Conservation (phyloP, 108 stramenopile genomes). For the Discostella stelligeroides region DNA sequence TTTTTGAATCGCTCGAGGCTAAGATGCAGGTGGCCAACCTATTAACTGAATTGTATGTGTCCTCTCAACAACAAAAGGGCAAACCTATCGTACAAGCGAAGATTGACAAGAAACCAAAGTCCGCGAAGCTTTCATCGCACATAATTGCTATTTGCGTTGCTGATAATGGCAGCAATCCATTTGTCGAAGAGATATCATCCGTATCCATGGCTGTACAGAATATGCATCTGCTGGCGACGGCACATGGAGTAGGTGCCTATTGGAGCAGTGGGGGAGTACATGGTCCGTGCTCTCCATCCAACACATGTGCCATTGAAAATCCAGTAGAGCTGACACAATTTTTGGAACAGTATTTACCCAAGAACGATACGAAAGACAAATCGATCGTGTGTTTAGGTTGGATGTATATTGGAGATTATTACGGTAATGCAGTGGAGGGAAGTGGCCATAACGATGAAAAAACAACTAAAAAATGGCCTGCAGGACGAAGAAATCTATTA, state of each 20-base stretch:
- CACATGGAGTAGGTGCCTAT: conserved; percentile 44
- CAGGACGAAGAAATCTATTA: conserved; percentile 30
- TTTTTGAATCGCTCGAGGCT: conserved; percentile 27
- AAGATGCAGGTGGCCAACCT: conserved; percentile 25
- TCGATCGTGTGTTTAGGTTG: conserved; percentile 38
- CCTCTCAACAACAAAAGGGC: conserved; percentile 8
- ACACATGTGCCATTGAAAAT: conserved; percentile 16
- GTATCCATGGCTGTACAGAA: conserved; percentile 52
- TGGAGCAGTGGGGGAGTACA: conserved; percentile 40
- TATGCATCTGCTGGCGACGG: conserved; percentile 45
- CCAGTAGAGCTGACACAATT: conserved; percentile 18
- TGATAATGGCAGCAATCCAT: conserved; percentile 22
- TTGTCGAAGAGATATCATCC: conserved; percentile 43
- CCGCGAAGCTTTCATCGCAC: conserved; percentile 34
- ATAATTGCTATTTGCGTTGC: conserved; percentile 42
- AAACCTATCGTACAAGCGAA: conserved; percentile 36
- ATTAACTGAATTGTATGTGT: conserved; percentile 29
- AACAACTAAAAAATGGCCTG: conserved; percentile 34
- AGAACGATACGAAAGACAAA: conserved; percentile 4
- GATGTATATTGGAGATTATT: conserved; percentile 45
- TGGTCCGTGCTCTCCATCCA: background rate
- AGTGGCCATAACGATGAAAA: background rate
- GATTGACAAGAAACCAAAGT: conserved; percentile 37
- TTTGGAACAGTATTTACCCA: conserved; percentile 3
- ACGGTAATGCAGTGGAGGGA: background rate